A percentile compares a stretch with the other conserved stretches of the same genome.
Conservation (phyloP, 768 basidiomycete genomes). For the Naganishia vishniacii region DNA sequence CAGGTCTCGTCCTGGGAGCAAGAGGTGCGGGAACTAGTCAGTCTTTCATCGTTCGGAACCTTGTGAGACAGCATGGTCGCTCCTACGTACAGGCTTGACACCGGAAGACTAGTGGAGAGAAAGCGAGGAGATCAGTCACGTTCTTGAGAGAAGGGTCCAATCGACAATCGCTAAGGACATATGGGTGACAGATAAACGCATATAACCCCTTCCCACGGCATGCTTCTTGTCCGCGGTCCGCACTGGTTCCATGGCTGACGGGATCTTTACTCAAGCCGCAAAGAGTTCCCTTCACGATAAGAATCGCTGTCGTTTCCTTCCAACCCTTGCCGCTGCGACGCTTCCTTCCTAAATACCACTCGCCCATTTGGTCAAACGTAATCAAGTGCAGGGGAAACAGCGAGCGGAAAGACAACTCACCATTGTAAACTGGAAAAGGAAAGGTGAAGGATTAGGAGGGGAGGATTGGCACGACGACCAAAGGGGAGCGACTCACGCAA, state of each 20-base stretch:
- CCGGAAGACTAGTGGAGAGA: constrained; percentile 39
- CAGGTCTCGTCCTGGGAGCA: constrained; percentile 50
- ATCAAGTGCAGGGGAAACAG: background rate
- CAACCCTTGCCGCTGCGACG: background rate
- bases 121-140: background rate
- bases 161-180: no score
- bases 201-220: no score
- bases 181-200: no score
- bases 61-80: background rate
- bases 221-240: no score
- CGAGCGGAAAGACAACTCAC: background rate
- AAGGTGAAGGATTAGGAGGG: background rate
- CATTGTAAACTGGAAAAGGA: background rate
- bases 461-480: background rate
- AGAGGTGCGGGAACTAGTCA: background rate
- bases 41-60: background rate
- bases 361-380: background rate
- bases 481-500: no score
- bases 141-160: no score
- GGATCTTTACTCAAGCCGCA: no score
- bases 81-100: constrained; percentile 43
- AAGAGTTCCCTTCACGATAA: background rate
- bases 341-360: background rate
- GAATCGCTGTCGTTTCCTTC: no score
- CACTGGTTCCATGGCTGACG: no score